A percentile compares a stretch with the other conserved stretches of the same genome.
Conservation (phyloP, 1,284 basidiomycete genomes). For the Apiotrichum laibachii region DNA sequence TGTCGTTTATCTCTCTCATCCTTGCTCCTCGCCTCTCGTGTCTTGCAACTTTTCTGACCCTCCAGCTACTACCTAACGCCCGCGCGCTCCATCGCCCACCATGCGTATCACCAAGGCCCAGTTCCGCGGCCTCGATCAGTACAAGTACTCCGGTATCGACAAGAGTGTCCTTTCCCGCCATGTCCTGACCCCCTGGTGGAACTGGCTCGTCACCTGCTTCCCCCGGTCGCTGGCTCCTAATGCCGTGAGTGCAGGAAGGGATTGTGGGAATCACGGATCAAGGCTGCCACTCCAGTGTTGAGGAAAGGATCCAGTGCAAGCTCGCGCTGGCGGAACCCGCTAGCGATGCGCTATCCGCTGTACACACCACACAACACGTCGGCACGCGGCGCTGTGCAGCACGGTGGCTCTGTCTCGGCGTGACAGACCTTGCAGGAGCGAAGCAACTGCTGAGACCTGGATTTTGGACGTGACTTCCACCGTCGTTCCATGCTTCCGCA, state of each 20-base stretch:
- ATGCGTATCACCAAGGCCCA: conserved; percentile 52
- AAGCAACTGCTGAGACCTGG: background rate
- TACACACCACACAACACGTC: no score
- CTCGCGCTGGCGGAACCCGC: background rate
- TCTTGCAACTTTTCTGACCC: background rate
- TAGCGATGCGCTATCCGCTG: no score
- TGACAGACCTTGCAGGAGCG: no score
- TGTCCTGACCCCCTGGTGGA: conserved; percentile 89
- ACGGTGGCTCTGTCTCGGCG: no score
- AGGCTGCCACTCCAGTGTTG: no score
- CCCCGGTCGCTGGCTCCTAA: conserved; percentile 87
- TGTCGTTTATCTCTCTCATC: no score
- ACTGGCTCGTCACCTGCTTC: conserved; percentile 87
- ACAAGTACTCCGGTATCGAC: conserved; percentile 60
- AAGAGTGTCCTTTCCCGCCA: conserved; percentile 52
- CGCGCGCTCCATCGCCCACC: conserved; percentile 2
- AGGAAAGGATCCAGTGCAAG: background rate
- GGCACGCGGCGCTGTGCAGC: no score
- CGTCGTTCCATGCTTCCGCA: background rate
- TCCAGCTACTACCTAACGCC: no score
- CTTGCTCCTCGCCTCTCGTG: no score
- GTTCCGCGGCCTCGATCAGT: conserved; percentile 55
- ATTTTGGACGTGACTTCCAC: background rate
- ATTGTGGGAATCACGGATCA: background rate
- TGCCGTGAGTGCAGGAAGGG: conserved; percentile 58